A percentile compares a stretch with the other conserved stretches of the same genome.
Conservation (phyloP, 345 rosid species). For the Bruguiera parviflora region DNA sequence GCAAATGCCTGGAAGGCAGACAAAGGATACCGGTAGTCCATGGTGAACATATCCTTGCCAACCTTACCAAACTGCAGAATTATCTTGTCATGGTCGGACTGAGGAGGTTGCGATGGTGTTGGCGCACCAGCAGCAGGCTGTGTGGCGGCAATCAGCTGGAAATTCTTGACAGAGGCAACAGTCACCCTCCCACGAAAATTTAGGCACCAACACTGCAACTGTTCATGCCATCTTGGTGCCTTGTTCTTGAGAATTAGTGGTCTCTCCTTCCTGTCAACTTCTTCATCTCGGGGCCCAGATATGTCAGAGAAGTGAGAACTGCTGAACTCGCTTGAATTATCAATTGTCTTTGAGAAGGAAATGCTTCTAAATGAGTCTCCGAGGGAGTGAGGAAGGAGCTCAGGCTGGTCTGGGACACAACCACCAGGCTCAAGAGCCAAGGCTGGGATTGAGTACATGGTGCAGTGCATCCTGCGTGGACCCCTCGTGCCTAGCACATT, state of each 20-base stretch:
- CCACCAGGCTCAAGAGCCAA: conserved; percentile 19
- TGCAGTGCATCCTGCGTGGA: conserved; percentile 21
- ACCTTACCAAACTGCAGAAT: conserved; percentile 22
- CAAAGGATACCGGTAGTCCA: conserved; percentile 20
- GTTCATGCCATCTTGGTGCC: conserved; percentile 25
- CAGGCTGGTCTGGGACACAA: conserved; percentile 18
- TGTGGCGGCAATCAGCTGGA: conserved; percentile 19
- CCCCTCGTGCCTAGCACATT: conserved; percentile 21
- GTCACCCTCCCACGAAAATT: conserved; percentile 20
- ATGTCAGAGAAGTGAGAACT: conserved; percentile 15
- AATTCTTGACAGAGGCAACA: conserved; percentile 20
- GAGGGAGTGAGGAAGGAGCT: conserved; percentile 13
- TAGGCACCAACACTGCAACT: conserved; percentile 26
- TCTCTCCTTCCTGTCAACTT: background rate
- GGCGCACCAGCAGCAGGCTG: conserved; percentile 22
- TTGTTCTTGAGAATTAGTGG: conserved; percentile 19
- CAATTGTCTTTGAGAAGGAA: conserved; percentile 19
- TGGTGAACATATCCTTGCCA: conserved; percentile 18
- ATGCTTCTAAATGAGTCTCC: conserved; percentile 19
- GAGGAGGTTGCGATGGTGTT: conserved; percentile 14
- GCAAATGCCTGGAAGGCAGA: conserved; percentile 23
- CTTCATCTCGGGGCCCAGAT: conserved; percentile 1
- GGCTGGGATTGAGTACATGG: conserved; percentile 21
- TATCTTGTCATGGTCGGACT: conserved; percentile 23
- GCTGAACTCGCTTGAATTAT: conserved; percentile 14